Percentiles rank a stretch among this genome's conserved stretches.
These are phyloP conservation scores for Elsinoe australis DNA, from an alignment of 2,329 filamentous ascomycete species.

Conservation along the genomic window DNA sequence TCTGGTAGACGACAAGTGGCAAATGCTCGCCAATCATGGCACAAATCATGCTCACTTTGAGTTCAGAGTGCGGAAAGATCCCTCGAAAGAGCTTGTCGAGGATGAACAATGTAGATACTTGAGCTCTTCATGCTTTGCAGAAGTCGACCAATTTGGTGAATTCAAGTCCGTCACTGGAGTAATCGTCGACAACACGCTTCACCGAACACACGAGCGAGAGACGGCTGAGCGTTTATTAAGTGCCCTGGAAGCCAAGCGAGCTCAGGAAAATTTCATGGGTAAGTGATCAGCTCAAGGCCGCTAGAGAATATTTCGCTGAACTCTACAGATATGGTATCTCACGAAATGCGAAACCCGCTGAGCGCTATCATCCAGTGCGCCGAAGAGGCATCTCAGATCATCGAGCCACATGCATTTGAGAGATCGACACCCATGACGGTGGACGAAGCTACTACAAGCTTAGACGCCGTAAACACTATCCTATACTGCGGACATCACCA, in stretches of 20 bases:
- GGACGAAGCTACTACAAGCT: neutral
- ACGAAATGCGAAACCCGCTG: conserved; percentile 17
- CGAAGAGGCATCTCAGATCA: conserved; percentile 6
- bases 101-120: conserved; percentile 1
- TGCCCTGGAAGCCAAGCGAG: conserved; percentile 32
- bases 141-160: neutral
- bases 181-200: conserved; percentile 4
- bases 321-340: conserved; percentile 15
- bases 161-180: conserved; percentile 9
- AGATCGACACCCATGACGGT: neutral
- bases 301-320: neutral
- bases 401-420: neutral
- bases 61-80: conserved; percentile 1
- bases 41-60: conserved; percentile 11
- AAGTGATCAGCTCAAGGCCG: neutral
- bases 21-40: neutral
- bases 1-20: conserved; percentile 9
- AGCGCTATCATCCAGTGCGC: conserved; percentile 16
- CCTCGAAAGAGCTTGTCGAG: neutral
- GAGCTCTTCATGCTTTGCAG: conserved; percentile 10
- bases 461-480: conserved; percentile 18
- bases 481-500: conserved; percentile 18
- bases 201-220: conserved; percentile 9
- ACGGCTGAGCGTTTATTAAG: conserved; percentile 28
- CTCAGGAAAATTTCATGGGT: conserved; percentile 22